Base-by-base conservation (phyloP, 2,329 filamentous ascomycete genomes). In the Fusarium pseudograminearum region DNA sequence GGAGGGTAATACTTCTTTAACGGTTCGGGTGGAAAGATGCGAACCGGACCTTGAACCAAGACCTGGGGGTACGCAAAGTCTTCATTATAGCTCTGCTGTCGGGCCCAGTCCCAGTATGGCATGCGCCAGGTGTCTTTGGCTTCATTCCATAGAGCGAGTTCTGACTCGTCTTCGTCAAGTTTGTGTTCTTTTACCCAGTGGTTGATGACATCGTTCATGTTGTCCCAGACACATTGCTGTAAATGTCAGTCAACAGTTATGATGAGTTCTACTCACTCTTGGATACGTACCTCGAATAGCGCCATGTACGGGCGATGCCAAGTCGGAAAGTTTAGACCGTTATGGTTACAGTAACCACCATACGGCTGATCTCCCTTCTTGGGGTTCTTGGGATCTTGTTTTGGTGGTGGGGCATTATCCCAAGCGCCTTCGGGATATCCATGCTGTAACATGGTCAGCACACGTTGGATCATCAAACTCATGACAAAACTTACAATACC, bases 261-360 rank as follows among this genome's bases (percentile, higher is more conserved):
- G 5, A 6, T 24, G 24, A 22, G 11, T 42, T 15, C 1, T 3
- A 42, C 7, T 15, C 12, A 3, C 9, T 30, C 22, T 18, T 9
- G 30, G 11, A 31, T 8, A 22, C 22, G 7, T 18, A 65, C 65
- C 47, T 69, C 65, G 4, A 69, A 70, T 2, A 69, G 34, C 0
- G 50, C n/a, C 67, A 71, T 68, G 4, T 65, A 68, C 0, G 60
- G 54, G 2, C 67, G 34, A 6, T 71, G 64, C 67, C 69, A 70
- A 5, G 59, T 53, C 0, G 63, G 64, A 7, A 68, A 68, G 16
- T 61, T 68, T 4, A 70, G 16, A 8, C 30, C 44, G n/a, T 70
- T 65, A 4, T 70, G 64, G 8, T 58, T 57, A 2, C 60, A 71
- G 7, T 68, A 71, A 4, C 60, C 47, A 1, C 66, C 56, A 16